Conservation (phyloP, 2,329 filamentous ascomycete species). For the Ceratocystis ficicola region DNA sequence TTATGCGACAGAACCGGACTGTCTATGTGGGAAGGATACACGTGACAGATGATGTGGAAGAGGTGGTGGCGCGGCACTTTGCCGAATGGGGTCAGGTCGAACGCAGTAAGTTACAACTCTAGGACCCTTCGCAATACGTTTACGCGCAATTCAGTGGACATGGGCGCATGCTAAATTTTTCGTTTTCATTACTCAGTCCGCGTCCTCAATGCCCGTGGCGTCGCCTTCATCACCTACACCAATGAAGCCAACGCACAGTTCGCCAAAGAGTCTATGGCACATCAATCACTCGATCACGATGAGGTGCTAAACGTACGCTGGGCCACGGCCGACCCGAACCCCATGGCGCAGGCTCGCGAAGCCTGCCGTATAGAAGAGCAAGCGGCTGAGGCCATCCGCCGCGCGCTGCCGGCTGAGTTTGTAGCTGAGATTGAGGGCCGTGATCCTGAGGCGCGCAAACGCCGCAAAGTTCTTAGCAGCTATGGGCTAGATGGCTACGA, state of each 20-base stretch:
- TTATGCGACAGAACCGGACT: conserved; percentile 86
- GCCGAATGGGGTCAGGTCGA: conserved; percentile 94
- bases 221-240: conserved; percentile 87
- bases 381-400: conserved; percentile 81
- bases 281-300: conserved; percentile 80
- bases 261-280: conserved; percentile 89
- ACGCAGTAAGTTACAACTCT: conserved; percentile 38
- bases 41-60: conserved; percentile 92
- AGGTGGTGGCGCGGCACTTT: conserved; percentile 88
- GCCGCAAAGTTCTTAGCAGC: conserved; percentile 75
- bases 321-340: conserved; percentile 94
- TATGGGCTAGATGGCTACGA: conserved; percentile 89
- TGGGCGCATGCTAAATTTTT: background rate
- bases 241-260: conserved; percentile 87
- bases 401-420: conserved; percentile 78
- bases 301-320: conserved; percentile 93
- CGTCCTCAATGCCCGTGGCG: conserved; percentile 76
- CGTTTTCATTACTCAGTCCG: conserved; percentile 37
- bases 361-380: conserved; percentile 84
- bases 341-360: conserved; percentile 85
- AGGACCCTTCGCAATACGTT: background rate
- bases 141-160: background rate
- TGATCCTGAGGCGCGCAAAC: conserved; percentile 74
- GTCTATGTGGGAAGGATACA: conserved; percentile 90
- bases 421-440: conserved; percentile 88